A percentile compares a stretch with the other conserved stretches of the same genome.
These are phyloP conservation scores for Ajuga reptans DNA, from an alignment of 305 asterid species.

Conservation along the genomic window DNA sequence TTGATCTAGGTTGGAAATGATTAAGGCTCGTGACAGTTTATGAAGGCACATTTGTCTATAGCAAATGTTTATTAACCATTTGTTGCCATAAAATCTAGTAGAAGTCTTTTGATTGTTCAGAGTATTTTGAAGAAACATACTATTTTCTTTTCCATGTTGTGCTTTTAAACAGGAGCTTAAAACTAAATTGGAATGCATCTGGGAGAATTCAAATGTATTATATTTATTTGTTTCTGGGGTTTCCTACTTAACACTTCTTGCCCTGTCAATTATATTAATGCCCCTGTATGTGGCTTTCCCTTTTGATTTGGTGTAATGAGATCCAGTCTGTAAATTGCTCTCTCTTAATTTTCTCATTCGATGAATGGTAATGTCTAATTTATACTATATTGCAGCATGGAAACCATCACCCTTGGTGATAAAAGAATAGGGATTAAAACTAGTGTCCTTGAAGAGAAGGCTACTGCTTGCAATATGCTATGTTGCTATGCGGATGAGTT, in stretches of 20 bases:
- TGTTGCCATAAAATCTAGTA: background rate
- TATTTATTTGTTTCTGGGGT: background rate
- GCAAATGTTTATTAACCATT: background rate
- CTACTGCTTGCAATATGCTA: slow-evolving; percentile 96
- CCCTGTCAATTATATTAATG: background rate
- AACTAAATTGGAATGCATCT: background rate
- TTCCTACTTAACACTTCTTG: background rate
- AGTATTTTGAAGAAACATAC: too few relatives aligned
- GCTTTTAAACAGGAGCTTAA: background rate
- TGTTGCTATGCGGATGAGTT: slow-evolving; percentile 97
- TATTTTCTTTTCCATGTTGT: too few relatives aligned
- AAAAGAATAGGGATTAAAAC: slow-evolving; percentile 93
- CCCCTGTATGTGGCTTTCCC: background rate
- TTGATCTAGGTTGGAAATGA: background rate
- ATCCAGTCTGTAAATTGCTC: background rate
- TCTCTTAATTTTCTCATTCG: background rate
- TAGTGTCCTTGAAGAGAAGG: slow-evolving; percentile 93
- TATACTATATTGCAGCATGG: slow-evolving; percentile 61
- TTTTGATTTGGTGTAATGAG: background rate
- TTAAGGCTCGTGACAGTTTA: background rate
- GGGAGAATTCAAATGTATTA: background rate
- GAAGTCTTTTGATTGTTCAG: background rate
- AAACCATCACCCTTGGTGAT: slow-evolving; percentile 89
- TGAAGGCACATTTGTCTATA: background rate
- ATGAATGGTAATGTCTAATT: background rate